A percentile compares a stretch with the other conserved stretches of the same genome.
Evolutionary conservation across 2,329 filamentous ascomycete species (phyloP).

Genomic region (Drechmeria coniospora): DNA sequence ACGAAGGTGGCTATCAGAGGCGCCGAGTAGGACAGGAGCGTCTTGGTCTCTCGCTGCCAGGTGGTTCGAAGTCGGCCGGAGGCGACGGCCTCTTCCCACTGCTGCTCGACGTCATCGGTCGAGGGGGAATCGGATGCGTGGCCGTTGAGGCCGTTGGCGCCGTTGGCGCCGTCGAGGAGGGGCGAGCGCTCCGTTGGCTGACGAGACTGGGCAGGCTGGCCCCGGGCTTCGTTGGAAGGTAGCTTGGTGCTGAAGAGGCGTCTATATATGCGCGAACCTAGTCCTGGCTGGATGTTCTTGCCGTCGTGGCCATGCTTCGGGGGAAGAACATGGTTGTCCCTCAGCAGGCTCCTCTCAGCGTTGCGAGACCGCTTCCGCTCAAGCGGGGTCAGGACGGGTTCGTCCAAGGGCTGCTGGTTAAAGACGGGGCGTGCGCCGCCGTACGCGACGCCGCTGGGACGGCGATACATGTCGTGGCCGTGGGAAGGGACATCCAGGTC

Average conservation of each 20-base stretch:
- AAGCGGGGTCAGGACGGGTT: slow-evolving; percentile 32
- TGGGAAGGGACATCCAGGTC: slow-evolving; percentile 20
- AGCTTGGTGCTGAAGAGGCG: slow-evolving; percentile 42
- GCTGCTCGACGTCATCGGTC: slow-evolving; percentile 44
- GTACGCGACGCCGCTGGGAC: slow-evolving; percentile 62
- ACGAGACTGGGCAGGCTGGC: slow-evolving; percentile 17
- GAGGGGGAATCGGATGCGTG: slow-evolving; percentile 30
- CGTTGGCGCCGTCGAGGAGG: slow-evolving; percentile 14
- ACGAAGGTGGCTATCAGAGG: slow-evolving; percentile 59
- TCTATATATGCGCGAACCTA: slow-evolving; percentile 27
- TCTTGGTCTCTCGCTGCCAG: slow-evolving; percentile 80
- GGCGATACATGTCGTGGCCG: slow-evolving; percentile 48
- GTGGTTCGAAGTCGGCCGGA: slow-evolving; percentile 74
- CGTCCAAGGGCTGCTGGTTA: slow-evolving; percentile 35
- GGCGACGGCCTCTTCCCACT: slow-evolving; percentile 75
- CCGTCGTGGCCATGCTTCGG: slow-evolving; percentile 33
- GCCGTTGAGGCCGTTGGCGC: slow-evolving; percentile 15
- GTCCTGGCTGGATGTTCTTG: slow-evolving; percentile 14
- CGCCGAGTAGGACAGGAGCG: slow-evolving; percentile 54
- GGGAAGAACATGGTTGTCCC: slow-evolving; percentile 50
- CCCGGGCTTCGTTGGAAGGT: slow-evolving; percentile 24
- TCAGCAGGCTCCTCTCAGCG: slow-evolving; percentile 44
- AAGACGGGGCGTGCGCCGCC: slow-evolving; percentile 57
- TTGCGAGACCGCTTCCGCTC: slow-evolving; percentile 42
- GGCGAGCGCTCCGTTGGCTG: slow-evolving; percentile 25